Evolutionary conservation across 768 basidiomycete genomes (phyloP), one percentile per base, ranked within the genome.

Genomic region (Jaapia argillacea): DNA sequence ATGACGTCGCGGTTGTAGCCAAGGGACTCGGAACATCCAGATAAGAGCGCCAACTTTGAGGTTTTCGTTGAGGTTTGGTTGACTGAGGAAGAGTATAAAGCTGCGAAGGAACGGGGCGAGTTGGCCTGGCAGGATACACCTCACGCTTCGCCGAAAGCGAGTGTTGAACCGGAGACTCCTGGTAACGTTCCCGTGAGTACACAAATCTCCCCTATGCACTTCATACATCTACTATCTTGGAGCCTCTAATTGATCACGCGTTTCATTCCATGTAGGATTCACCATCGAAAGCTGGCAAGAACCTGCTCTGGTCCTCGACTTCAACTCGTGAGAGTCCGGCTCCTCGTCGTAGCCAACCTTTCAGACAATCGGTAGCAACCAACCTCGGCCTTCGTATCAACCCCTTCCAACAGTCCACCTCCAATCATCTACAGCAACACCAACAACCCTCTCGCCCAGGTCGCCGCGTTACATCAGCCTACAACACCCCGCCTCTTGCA

Each of bases 31-130:
- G 71, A 75, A 46, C 85, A 89, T 57, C 81, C 84, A 3, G 86
- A 89, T 59, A 74, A 75, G 36, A 62, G 75, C 43, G 76, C 72
- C 18, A 75, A 78, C 46, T 62, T 86, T 21, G 77, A 84, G 48
- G 77, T 87, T 24, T 82, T 72, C 51, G 72, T 88, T n/a, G 85
- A 87, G 57, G 70, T 67, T 16, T 90, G 86, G 86, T 67, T 86
- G 42, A 77, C 77, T 7, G 85, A 87, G 44, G 81, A 78, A 45
- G 79, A 85, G 51, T 81, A 84, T 57, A 65, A 69, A 40, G 68
- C 69, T 39, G 79, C 81, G 1, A 85, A 85, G 50, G 68, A 70
- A 14, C 67, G 69, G 31, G 71, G 70, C 44, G 66, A 76, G 27
- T 58, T 87, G 14, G 79, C 76, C 14, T 85, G 82, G 82, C 84